phyloP scores from a whole-genome alignment of 176 grass and related monocot species.

The Dendrocalamus sinicus region DNA sequence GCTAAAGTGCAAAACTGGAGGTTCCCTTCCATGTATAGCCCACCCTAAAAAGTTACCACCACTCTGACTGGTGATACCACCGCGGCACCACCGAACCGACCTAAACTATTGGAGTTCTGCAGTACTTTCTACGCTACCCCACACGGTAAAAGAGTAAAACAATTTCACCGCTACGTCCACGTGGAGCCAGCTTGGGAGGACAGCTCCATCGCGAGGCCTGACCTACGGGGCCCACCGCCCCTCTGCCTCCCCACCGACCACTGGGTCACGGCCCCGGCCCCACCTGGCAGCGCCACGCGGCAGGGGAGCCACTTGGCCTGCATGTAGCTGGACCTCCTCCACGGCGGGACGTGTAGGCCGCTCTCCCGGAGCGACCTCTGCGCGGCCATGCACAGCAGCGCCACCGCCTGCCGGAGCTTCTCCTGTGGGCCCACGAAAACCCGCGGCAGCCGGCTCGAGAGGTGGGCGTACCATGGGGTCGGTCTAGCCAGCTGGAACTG shows the following conservation, averaged over 20 bases:
- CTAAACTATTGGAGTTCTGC: background rate
- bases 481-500: constrained; percentile 75
- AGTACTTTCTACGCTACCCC: background rate
- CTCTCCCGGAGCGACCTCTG: constrained; percentile 71
- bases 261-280: background rate
- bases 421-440: constrained; percentile 57
- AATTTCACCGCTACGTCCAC: background rate
- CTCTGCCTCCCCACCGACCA: constrained; percentile 19
- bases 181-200: background rate
- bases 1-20: constrained; percentile 18
- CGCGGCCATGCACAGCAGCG: constrained; percentile 59
- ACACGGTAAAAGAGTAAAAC: background rate
- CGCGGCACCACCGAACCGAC: background rate
- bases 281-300: constrained; percentile 11
- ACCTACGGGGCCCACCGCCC: background rate
- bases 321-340: constrained; percentile 71
- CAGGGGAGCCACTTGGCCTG: constrained; percentile 68
- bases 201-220: constrained; percentile 33
- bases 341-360: constrained; percentile 77
- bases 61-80: background rate
- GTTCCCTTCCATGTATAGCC: background rate
- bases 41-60: background rate
- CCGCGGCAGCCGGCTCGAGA: constrained; percentile 49
- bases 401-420: constrained; percentile 64
- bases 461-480: constrained; percentile 57